phyloP scores from a whole-genome alignment of 2,329 filamentous ascomycete genomes.

The Fusarium mangiferae region DNA sequence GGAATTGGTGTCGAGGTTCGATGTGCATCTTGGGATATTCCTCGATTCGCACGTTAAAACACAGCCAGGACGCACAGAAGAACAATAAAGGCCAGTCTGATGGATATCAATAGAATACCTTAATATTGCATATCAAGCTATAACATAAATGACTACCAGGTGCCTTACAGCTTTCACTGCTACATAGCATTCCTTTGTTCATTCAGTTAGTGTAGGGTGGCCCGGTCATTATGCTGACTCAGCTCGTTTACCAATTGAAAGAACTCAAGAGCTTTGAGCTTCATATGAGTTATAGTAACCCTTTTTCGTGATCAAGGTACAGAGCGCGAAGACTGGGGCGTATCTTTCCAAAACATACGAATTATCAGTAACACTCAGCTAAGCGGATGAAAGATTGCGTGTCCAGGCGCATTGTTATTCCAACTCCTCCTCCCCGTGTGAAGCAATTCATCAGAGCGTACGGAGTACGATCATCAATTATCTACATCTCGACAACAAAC shows the following conservation, averaged over 20 bases:
- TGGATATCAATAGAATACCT: not conserved
- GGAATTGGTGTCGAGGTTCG: not conserved
- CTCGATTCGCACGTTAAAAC: not conserved
- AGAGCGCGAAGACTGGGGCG: constrained; percentile 18
- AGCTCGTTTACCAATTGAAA: constrained; percentile 24
- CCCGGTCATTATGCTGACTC: constrained; percentile 17
- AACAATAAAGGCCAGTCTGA: not conserved
- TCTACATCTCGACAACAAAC: constrained; percentile 1
- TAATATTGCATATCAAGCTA: not conserved
- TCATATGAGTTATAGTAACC: constrained; percentile 15
- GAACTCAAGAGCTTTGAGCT: constrained; percentile 29
- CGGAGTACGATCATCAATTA: not conserved
- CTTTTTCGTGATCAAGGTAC: constrained; percentile 24
- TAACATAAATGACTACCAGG: not conserved
- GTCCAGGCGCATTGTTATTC: not conserved
- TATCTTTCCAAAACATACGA: not conserved
- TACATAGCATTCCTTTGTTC: not conserved
- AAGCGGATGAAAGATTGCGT: not conserved
- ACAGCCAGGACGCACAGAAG: not conserved
- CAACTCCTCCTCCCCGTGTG: not conserved
- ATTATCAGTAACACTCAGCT: not conserved
- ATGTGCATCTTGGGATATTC: not conserved
- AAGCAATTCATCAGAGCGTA: constrained; percentile 8
- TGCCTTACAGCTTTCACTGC: not conserved
- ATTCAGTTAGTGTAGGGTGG: constrained; percentile 13